Conservation (phyloP, 2,329 filamentous ascomycete genomes). For the Epichloe brachyelytri region DNA sequence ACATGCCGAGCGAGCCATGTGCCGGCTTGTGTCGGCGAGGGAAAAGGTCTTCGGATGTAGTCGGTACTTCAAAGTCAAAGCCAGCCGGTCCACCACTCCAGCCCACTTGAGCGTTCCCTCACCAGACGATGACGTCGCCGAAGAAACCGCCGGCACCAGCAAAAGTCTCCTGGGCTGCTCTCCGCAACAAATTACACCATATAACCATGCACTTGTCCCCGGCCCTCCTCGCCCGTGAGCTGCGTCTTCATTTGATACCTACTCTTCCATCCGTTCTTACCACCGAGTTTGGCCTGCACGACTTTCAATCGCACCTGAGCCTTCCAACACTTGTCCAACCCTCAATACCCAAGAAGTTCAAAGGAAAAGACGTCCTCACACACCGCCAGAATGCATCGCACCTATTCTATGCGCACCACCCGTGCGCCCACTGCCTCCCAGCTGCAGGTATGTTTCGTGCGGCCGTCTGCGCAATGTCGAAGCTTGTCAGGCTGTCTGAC, state of each 20-base stretch:
- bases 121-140: conserved; percentile 11
- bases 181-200: conserved; percentile 5
- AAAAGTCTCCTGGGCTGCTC: not conserved
- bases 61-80: too few relatives aligned
- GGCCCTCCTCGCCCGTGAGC: not conserved
- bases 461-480: not conserved
- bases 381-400: conserved; percentile 70
- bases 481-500: not conserved
- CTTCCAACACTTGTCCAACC: not conserved
- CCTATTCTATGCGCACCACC: conserved; percentile 96
- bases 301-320: conserved; percentile 1
- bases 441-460: conserved; percentile 34
- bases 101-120: not conserved
- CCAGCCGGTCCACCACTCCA: not conserved
- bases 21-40: too few relatives aligned
- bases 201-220: conserved; percentile 7
- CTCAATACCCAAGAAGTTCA: not conserved
- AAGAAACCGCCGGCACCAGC: not conserved
- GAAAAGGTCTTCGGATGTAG: too few relatives aligned
- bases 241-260: not conserved
- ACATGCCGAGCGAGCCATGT: too few relatives aligned
- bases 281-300: not conserved
- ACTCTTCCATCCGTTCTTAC: not conserved
- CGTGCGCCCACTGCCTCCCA: conserved; percentile 88
- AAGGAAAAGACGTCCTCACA: conserved; percentile 10